These are phyloP conservation scores for Pulveroboletus sp. DNA, from an alignment of 768 basidiomycete species.

Conservation along the genomic window DNA sequence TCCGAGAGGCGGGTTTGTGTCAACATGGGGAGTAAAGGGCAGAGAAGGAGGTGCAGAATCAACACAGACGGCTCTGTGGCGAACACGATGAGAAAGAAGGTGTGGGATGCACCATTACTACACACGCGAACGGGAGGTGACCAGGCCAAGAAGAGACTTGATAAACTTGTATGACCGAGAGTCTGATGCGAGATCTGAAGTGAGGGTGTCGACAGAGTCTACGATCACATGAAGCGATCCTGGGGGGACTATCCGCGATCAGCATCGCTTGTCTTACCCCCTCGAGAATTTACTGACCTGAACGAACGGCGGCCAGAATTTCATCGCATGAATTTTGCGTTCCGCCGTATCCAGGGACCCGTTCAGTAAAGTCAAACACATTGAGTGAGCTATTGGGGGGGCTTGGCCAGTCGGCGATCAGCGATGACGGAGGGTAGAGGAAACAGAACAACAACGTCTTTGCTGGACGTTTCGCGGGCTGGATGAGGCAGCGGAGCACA, in stretches of 20 bases:
- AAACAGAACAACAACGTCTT: conserved; percentile 50
- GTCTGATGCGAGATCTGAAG: conserved; percentile 51
- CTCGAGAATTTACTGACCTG: conserved; percentile 23
- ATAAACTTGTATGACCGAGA: conserved; percentile 52
- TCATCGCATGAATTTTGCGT: conserved; percentile 32
- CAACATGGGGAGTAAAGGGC: conserved; percentile 50
- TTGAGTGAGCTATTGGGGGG: conserved; percentile 22
- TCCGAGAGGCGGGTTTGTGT: conserved; percentile 60
- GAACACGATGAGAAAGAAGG: conserved; percentile 7
- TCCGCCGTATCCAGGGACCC: conserved; percentile 51
- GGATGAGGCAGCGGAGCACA: conserved; percentile 46
- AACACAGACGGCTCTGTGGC: conserved; percentile 50
- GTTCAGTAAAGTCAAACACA: conserved; percentile 46
- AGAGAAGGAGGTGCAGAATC: conserved; percentile 51
- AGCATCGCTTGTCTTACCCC: neutral
- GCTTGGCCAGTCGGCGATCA: conserved; percentile 33
- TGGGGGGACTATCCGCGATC: conserved; percentile 31
- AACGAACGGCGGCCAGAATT: conserved; percentile 40
- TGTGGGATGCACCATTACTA: neutral
- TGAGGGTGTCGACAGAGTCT: conserved; percentile 68
- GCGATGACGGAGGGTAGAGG: conserved; percentile 48
- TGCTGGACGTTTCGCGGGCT: conserved; percentile 15
- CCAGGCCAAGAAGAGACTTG: conserved; percentile 38
- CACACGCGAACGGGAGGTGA: conserved; percentile 50
- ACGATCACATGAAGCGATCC: conserved; percentile 59